Conservation (phyloP, 2,329 filamentous ascomycete species). For the Aureobasidium zeae region DNA sequence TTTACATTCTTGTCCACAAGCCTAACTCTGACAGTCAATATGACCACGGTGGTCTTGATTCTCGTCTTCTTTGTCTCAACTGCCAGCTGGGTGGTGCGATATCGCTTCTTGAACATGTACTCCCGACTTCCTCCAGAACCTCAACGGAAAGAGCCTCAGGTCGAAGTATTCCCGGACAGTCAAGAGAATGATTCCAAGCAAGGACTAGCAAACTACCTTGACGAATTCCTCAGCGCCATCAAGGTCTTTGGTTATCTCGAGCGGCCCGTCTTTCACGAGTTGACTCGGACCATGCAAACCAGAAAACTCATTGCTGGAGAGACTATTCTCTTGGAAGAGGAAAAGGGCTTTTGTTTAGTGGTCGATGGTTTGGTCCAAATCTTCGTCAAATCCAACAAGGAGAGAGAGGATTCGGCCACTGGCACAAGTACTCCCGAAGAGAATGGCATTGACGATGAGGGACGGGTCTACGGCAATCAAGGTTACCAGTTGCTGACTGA, state of each 20-base stretch:
- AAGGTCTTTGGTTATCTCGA: conserved; percentile 98
- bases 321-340: conserved; percentile 88
- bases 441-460: conserved; percentile 50
- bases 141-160: conserved; percentile 87
- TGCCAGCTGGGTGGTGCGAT: conserved; percentile 86
- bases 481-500: conserved; percentile 93
- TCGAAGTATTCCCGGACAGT: conserved; percentile 89
- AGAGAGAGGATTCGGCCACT: conserved; percentile 33
- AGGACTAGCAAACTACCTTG: conserved; percentile 88
- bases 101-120: conserved; percentile 96
- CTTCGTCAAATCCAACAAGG: conserved; percentile 80
- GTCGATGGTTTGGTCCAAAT: conserved; percentile 96
- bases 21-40: conserved; percentile 96
- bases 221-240: conserved; percentile 96
- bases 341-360: conserved; percentile 95
- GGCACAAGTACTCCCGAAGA: conserved; percentile 32
- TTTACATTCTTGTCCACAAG: conserved; percentile 87
- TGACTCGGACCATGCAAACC: conserved; percentile 97
- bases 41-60: conserved; percentile 86
- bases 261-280: conserved; percentile 91
- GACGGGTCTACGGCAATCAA: conserved; percentile 56
- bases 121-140: conserved; percentile 86
- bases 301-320: conserved; percentile 92
- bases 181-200: conserved; percentile 85
- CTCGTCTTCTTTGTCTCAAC: conserved; percentile 68